Base-by-base conservation (phyloP, 192 early-diverging fungal species). In the Coemansia reversa region DNA sequence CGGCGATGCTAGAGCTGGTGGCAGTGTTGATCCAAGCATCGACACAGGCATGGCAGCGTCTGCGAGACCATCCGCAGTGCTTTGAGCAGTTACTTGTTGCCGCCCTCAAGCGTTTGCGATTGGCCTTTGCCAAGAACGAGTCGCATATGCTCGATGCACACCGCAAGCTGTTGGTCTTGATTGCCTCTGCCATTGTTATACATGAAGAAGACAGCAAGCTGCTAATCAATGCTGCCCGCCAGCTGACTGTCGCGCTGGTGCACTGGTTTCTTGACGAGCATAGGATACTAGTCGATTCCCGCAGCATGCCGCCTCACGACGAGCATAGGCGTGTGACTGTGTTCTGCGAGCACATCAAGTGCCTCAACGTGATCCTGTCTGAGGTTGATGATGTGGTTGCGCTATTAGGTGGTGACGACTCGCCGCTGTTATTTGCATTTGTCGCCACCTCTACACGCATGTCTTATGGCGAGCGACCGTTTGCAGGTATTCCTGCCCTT, bases 391-490 rank as follows among this genome's bases (percentile, higher is more conserved):
- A 82, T 52, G 75, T 74, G 1, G 70, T 73, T 7, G 62, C 57
- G 64, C 58, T 82, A 24, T 61, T 82, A 51, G 79, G 60, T 14
- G 79, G 79, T 39, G 79, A 82, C 19, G 60, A 48, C 7, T 67
- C 74, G 51, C 79, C 79, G 24, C 22, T 56, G 63, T 76, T 74
- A 28, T 82, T 62, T 60, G 74, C 67, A n/a, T 82, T 82, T 62
- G 68, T 76, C 24, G 70, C 79, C 18, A 58, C 79, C n/a, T 67
- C 74, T 29, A 76, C 74, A 16, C 55, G 79, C 18, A 66, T 82
- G 65, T 67, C 67, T 5, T 51, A 76, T 39, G 79, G 79, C 33
- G 70, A 70, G 19, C n/a, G 57, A 8, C 66, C 61, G 29, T 67
- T 82, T 76, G 63, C 28, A 25, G 64, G 29, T 5, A 9, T 57